Evolutionary conservation across 2,329 filamentous ascomycete species (phyloP), one percentile per base, ranked within the genome.

Genomic region (Cyphellophora europaea): DNA sequence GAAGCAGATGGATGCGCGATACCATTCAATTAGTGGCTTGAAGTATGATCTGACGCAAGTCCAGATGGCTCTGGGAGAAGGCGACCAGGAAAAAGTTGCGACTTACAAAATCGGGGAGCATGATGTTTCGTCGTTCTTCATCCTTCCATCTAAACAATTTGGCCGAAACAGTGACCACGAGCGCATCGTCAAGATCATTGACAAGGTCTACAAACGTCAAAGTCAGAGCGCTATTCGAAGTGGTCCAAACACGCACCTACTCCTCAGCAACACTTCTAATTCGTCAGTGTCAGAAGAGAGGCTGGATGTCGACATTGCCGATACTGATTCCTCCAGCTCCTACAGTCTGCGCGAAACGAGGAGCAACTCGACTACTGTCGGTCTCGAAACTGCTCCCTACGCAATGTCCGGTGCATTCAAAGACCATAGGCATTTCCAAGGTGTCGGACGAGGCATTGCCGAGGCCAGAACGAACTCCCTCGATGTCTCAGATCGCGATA

Each of bases 121-220:
- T 38, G 89, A 96, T 56, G 77, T 94, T 0, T 93, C 86, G 1
- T 93, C 87, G 4, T 91, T 93, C 53, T 95, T 95, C 59, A 82
- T 87, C 47, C 70, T 95, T 13, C 89, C 89, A 0, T 74, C 77
- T 1, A 69, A 71, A 38, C 86, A 93, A 69, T 82, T 94, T 45
- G 89, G 89, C 3, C 75, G 88, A 21, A 69, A 79, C 18, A 67
- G 74, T 42, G 85, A 94, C 54, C 77, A 76, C 27, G 67, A 78
- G 30, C 72, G 73, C 23, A 73, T 95, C 6, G 60, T 87, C 25
- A 72, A 69, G 45, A 72, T 91, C 21, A 84, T 95, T 32, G 79
- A 93, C 44, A 79, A 77, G 30, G 80, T 87, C 32, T 74, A 82
- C 13, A 77, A 69, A 51, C 77, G 71, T 19, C 82, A 88, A 32